These are phyloP conservation scores for Trametes gibbosa DNA, from an alignment of 768 basidiomycete species.

Conservation along the genomic window DNA sequence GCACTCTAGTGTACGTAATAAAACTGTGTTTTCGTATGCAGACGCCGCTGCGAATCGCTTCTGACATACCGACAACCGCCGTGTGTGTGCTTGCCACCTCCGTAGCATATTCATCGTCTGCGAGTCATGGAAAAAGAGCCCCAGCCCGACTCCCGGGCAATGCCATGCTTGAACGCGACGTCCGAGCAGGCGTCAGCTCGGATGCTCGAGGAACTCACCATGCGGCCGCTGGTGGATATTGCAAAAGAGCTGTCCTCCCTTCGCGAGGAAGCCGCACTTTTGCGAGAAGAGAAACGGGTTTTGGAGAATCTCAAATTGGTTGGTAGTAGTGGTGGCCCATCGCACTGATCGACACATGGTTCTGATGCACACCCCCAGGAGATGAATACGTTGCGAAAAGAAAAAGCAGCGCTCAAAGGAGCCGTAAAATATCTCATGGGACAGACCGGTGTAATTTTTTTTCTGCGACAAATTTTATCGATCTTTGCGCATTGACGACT, in stretches of 20 bases:
- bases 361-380: background rate
- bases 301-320: background rate
- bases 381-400: background rate
- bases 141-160: too few relatives aligned
- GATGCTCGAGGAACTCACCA: background rate
- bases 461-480: too few relatives aligned
- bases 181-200: too few relatives aligned
- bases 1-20: too few relatives aligned
- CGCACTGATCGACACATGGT: background rate
- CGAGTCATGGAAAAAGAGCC: too few relatives aligned
- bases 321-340: background rate
- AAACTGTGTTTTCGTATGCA: too few relatives aligned
- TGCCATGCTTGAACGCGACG: too few relatives aligned
- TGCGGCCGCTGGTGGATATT: background rate
- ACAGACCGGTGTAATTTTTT: background rate
- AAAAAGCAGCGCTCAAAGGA: background rate
- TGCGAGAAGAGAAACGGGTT: background rate
- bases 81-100: too few relatives aligned
- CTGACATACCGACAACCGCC: too few relatives aligned
- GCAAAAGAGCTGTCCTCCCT: background rate
- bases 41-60: too few relatives aligned
- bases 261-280: background rate
- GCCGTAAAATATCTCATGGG: constrained; percentile 1
- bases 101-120: too few relatives aligned
- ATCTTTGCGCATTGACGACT: background rate